A percentile compares a stretch with the other conserved stretches of the same genome.
These are phyloP conservation scores for Cerrena zonata DNA, from an alignment of 1,284 basidiomycete species.

Conservation along the genomic window DNA sequence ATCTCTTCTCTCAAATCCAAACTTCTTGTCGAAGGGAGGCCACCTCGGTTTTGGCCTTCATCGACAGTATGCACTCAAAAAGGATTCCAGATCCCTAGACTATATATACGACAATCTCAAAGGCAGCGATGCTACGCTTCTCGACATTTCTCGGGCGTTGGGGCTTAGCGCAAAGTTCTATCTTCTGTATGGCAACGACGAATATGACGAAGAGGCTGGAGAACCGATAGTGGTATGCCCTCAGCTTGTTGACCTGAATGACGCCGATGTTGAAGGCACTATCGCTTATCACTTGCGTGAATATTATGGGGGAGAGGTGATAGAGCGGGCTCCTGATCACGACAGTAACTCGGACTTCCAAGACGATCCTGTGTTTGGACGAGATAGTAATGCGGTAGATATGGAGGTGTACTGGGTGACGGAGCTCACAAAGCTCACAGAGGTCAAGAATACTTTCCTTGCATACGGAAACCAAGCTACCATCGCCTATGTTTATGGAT, in stretches of 20 bases:
- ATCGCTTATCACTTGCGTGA: background rate
- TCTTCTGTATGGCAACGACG: slow-evolving; percentile 5
- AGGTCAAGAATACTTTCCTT: background rate
- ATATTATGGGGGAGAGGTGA: background rate
- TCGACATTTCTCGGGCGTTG: slow-evolving; percentile 5
- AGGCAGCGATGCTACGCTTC: slow-evolving; percentile 15
- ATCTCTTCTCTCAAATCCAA: slow-evolving; percentile 18
- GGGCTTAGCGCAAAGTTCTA: slow-evolving; percentile 7
- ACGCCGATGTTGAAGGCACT: background rate
- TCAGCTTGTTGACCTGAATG: background rate
- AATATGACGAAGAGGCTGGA: background rate
- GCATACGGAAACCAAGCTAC: slow-evolving; percentile 9
- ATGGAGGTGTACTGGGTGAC: slow-evolving; percentile 9
- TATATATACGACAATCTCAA: slow-evolving; percentile 12
- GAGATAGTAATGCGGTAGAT: too few species aligned
- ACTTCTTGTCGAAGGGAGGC: slow-evolving; percentile 29
- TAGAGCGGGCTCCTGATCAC: background rate
- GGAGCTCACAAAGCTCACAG: background rate
- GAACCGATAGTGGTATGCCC: background rate
- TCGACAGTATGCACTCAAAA: slow-evolving; percentile 29
- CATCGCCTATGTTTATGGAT: slow-evolving; percentile 3
- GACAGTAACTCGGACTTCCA: background rate
- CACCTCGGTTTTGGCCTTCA: slow-evolving; percentile 31
- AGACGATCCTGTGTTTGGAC: too few species aligned
- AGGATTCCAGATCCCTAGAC: background rate